A percentile compares a stretch with the other conserved stretches of the same genome.
phyloP scores from a whole-genome alignment of 1,284 basidiomycete genomes.

The Xerocomus minutiporus region DNA sequence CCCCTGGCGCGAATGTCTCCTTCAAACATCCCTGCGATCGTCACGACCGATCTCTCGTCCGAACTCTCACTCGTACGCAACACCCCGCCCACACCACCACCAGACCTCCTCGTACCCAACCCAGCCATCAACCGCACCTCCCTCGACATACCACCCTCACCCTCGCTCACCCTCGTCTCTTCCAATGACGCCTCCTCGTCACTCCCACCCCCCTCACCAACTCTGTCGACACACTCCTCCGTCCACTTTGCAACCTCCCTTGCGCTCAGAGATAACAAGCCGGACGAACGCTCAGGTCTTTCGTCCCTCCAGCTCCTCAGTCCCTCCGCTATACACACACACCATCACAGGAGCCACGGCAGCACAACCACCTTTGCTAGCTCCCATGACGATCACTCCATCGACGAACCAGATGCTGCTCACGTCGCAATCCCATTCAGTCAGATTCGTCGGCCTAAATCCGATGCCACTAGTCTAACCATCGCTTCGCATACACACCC shows the following conservation, averaged over 20 bases:
- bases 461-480: constrained; percentile 37
- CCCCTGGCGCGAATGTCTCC: constrained; percentile 18
- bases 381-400: constrained; percentile 31
- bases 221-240: constrained; percentile 60
- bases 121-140: constrained; percentile 1
- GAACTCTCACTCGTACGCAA: constrained; percentile 20
- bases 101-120: constrained; percentile 25
- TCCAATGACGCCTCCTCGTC: constrained; percentile 40
- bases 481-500: constrained; percentile 35
- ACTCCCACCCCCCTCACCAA: constrained; percentile 62
- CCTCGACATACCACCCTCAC: constrained; percentile 25
- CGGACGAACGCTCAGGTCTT: constrained; percentile 52
- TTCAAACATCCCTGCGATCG: constrained; percentile 33
- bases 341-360: constrained; percentile 45
- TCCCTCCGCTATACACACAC: constrained; percentile 31
- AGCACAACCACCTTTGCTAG: constrained; percentile 41
- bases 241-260: constrained; percentile 57
- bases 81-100: not conserved
- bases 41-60: constrained; percentile 36
- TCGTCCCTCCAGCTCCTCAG: constrained; percentile 55
- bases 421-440: constrained; percentile 12
- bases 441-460: constrained; percentile 36
- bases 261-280: constrained; percentile 67
- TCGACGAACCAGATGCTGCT: constrained; percentile 36
- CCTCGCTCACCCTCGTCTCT: constrained; percentile 34